A percentile compares a stretch with the other conserved stretches of the same genome.
Conservation (phyloP, 345 rosid genomes). For the Excoecaria cochinchinensis region DNA sequence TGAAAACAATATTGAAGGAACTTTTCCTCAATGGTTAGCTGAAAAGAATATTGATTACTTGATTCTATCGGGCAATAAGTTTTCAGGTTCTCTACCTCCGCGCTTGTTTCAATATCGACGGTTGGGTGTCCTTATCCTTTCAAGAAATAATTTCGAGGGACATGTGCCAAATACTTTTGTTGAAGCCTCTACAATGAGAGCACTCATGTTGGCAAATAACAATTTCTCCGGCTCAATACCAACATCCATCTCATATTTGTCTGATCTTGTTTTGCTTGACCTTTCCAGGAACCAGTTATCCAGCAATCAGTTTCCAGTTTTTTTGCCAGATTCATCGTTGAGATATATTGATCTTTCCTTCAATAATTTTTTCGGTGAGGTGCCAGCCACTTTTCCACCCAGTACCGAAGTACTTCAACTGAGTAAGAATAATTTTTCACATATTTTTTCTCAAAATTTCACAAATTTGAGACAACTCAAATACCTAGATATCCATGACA, state of each 20-base stretch:
- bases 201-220: background rate
- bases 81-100: no score
- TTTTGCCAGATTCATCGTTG: background rate
- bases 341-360: conserved; percentile 2
- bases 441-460: conserved; percentile 25
- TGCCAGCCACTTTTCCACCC: background rate
- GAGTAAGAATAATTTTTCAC: conserved; percentile 25
- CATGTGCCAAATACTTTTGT: background rate
- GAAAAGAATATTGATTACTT: background rate
- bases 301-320: background rate
- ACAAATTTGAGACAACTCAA: conserved; percentile 12
- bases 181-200: background rate
- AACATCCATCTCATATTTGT: background rate
- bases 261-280: background rate
- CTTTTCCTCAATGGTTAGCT: conserved; percentile 5
- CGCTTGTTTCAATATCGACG: no score
- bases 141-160: no score
- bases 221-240: background rate
- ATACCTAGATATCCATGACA: conserved; percentile 44
- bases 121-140: no score
- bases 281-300: conserved; percentile 5
- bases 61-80: background rate
- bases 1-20: background rate
- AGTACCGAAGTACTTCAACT: background rate
- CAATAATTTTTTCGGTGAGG: background rate